These are phyloP conservation scores for Protostelium mycophagum DNA, from an alignment of 78 protist genomes.

Conservation along the genomic window DNA sequence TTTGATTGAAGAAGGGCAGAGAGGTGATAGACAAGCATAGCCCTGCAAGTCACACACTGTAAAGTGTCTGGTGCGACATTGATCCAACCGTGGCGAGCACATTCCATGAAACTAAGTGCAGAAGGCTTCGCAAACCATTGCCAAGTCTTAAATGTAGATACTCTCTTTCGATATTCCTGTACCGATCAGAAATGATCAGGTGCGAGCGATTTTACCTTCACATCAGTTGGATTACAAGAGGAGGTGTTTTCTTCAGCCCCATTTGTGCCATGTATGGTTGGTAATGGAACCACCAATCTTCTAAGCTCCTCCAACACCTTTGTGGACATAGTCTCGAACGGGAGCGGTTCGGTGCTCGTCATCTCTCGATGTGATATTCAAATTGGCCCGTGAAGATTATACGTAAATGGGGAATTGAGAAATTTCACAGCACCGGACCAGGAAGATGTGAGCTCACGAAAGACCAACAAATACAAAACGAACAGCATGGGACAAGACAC, in stretches of 20 bases:
- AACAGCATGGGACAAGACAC: neutral
- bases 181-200: neutral
- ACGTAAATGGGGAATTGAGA: no score
- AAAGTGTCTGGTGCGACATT: neutral
- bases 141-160: neutral
- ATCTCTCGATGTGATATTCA: no score
- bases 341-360: no score
- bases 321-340: no score
- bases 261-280: no score
- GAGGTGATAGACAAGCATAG: neutral
- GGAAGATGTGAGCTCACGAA: no score
- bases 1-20: neutral
- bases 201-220: neutral
- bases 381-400: no score
- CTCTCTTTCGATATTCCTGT: neutral
- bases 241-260: no score
- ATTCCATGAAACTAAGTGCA: neutral
- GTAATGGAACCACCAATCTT: no score
- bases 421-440: no score
- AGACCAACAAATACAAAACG: no score
- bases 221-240: neutral
- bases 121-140: neutral
- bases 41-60: neutral
- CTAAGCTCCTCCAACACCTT: no score
- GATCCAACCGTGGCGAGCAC: neutral